Conservation (phyloP, 345 rosid genomes). For the Microthlaspi erraticum region DNA sequence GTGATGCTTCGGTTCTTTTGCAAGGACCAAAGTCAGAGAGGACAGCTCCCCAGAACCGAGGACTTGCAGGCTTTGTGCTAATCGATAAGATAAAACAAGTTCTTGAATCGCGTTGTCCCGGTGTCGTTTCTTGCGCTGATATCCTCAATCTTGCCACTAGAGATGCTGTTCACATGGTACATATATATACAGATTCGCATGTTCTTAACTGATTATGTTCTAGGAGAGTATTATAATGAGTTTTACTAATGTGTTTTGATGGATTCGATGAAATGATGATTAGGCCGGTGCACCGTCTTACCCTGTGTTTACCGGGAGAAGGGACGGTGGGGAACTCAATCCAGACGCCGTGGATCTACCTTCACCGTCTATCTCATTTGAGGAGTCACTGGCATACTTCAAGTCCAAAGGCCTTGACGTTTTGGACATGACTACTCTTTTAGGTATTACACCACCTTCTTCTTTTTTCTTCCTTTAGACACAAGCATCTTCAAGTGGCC, state of each 20-base stretch:
- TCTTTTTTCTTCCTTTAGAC: neutral
- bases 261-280: conserved; percentile 11
- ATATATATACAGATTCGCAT: neutral
- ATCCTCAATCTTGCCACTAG: conserved; percentile 90
- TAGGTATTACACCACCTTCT: conserved; percentile 48
- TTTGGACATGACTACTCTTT: conserved; percentile 68
- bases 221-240: neutral
- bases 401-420: conserved; percentile 57
- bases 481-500: neutral
- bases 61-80: conserved; percentile 66
- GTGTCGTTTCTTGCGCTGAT: conserved; percentile 86
- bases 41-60: conserved; percentile 65
- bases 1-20: conserved; percentile 78
- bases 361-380: conserved; percentile 54
- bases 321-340: conserved; percentile 55
- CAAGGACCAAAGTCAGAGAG: conserved; percentile 74
- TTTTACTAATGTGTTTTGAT: conserved; percentile 5
- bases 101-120: conserved; percentile 68
- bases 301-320: conserved; percentile 67
- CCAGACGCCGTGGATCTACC: conserved; percentile 60
- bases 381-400: conserved; percentile 57
- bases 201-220: neutral
- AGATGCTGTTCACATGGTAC: conserved; percentile 78
- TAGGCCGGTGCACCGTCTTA: conserved; percentile 78
- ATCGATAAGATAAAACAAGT: conserved; percentile 78